Evolutionary conservation across 768 basidiomycete genomes (phyloP), one percentile per base, ranked within the genome.

Genomic region (Heimioporus sp.): DNA sequence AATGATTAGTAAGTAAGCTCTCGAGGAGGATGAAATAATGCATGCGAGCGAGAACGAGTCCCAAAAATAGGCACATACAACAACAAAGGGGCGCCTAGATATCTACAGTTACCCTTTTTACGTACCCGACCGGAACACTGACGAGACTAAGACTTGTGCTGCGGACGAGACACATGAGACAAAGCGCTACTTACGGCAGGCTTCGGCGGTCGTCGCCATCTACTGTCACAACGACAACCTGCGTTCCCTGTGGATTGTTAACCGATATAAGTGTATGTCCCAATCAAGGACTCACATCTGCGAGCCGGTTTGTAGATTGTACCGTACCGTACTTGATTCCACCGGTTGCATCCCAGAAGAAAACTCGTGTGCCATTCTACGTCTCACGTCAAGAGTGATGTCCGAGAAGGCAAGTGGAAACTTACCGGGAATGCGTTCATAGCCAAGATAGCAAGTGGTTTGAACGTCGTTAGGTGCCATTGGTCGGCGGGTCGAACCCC

Each of bases 331-430:
- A 81, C 48, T 80, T 76, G 39, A 81, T 73, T 45, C 77, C 72
- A 4, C 82, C 83, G 38, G 66, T 68, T 21, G 78, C 68, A 44
- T 74, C 73, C 80, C 85, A 86, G 73, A 80, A 90, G 62, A 81
- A 83, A 43, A 91, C 85, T 46, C 80, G 76, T 56, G 85, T 83
- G 60, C 86, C 86, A 49, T 75, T 73, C 88, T 90, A n/a, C n/a
- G n/a, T 45, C 50, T 37, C 19, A 50, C 52, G 56, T 66, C 65
- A 58, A 55, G 34, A n/a, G n/a, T n/a, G n/a, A 49, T n/a, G 43
- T 39, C 47, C 47, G 38, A 34, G 42, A 36, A 45, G 51, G 31
- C 46, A 35, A 40, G 38, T 28, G 46, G 36, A 21, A 21, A 72
- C 84, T 57, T 62, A 87, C 82, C 34, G 80, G n/a, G n/a, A n/a